phyloP scores from a whole-genome alignment of 2,329 filamentous ascomycete genomes.

The Oidium heveae region DNA sequence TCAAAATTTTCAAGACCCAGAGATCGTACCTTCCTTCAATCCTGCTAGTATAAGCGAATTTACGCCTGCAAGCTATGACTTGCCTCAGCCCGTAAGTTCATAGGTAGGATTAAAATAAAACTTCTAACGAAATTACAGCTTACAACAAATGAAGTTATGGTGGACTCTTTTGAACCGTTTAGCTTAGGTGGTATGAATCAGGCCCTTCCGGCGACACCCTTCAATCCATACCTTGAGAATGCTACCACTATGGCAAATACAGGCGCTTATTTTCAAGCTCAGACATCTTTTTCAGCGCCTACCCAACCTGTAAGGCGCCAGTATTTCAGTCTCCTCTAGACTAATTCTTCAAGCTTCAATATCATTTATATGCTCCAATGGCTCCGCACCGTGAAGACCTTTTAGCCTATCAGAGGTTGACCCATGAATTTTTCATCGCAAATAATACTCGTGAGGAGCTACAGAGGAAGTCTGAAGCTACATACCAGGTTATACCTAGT shows the following conservation, averaged over 20 bases:
- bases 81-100: conserved; percentile 21
- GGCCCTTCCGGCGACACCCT: conserved; percentile 24
- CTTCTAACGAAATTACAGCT: conserved; percentile 13
- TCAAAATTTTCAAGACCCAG: conserved; percentile 11
- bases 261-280: conserved; percentile 37
- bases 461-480: conserved; percentile 68
- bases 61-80: conserved; percentile 28
- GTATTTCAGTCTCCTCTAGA: conserved; percentile 1
- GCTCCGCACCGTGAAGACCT: conserved; percentile 64
- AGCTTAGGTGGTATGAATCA: conserved; percentile 30
- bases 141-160: conserved; percentile 21
- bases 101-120: background rate
- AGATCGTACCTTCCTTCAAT: conserved; percentile 24
- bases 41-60: conserved; percentile 33
- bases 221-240: conserved; percentile 60
- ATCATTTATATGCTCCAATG: conserved; percentile 78
- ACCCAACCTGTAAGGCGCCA: conserved; percentile 27
- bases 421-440: conserved; percentile 78
- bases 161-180: conserved; percentile 38
- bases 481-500: conserved; percentile 64
- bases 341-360: conserved; percentile 36
- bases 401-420: conserved; percentile 59
- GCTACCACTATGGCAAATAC: conserved; percentile 27
- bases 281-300: conserved; percentile 25
- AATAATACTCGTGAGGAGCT: conserved; percentile 71